Base-by-base conservation (phyloP, 2,329 filamentous ascomycete species). In the Epichloe brachyelytri region DNA sequence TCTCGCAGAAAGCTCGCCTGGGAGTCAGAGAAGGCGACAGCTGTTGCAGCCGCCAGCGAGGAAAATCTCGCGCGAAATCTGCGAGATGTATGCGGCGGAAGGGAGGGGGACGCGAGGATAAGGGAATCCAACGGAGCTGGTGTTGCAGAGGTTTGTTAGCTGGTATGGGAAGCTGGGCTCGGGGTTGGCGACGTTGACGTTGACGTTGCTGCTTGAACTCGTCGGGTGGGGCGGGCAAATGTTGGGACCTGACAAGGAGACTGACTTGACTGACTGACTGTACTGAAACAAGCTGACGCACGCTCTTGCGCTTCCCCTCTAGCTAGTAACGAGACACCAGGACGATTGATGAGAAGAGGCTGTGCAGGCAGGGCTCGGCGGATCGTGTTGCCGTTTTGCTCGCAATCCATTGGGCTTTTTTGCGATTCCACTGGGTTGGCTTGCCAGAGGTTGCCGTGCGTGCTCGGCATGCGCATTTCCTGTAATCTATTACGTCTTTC, bases 121-220 rank as follows among this genome's bases (percentile, higher is more conserved):
- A 8, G 12, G 17, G 30, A 40, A 26, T 33, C 12, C 15, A 20
- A 37, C 33, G 34, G 26, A 49, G 26, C 17, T 46, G 50, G 41
- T 48, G 38, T 26, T 51, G 50, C 41, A 50, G 48, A 55, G 51
- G 50, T 54, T 49, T 51, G 30, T 47, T 43, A 51, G 33, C 12
- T 38, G 40, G 36, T 20, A 48, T 38, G 40, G 30, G 11, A 48
- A 55, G 53, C 54, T 56, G 50, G 50, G 48, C 50, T 57, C 48
- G 47, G 50, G 46, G 45, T 43, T 51, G 52, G 51, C 51, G 49
- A 52, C 51, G 51, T 53, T 41, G 57, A 51, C 49, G 48, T 55
- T 55, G 40, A 7, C 33, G 8, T 19, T 37, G 34, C 33, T 50
- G 45, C 17, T 53, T 19, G 46, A 43, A 43, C 46, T 43, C 50